Conservation (phyloP, 108 stramenopile species). For the Nannochloropsis gaditana region DNA sequence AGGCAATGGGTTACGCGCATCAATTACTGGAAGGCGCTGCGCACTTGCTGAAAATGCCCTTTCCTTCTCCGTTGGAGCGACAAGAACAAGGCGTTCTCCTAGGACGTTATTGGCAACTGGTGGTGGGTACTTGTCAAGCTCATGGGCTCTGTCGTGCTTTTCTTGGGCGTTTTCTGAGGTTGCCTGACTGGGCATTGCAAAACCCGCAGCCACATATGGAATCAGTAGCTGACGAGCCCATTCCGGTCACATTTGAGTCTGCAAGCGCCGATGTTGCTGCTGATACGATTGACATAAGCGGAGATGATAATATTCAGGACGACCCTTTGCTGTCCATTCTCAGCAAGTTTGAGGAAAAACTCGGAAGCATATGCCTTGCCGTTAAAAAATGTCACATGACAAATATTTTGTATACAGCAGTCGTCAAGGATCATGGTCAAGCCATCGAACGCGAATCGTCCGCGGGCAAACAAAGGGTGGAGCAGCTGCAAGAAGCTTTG, state of each 20-base stretch:
- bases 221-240: neutral
- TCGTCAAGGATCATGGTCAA: neutral
- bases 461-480: neutral
- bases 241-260: neutral
- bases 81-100: neutral
- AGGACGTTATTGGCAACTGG: neutral
- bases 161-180: neutral
- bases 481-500: neutral
- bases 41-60: neutral
- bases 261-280: neutral
- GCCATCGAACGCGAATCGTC: neutral
- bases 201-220: neutral
- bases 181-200: neutral
- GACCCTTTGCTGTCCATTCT: neutral
- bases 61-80: neutral
- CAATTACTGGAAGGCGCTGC: neutral
- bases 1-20: constrained; percentile 12
- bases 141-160: neutral
- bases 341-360: neutral
- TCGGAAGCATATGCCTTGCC: neutral
- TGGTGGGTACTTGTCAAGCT: neutral
- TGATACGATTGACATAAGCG: neutral
- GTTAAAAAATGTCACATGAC: neutral
- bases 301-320: too few relatives aligned
- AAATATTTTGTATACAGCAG: neutral